These are phyloP conservation scores for Rutidosis leptorrhynchoides DNA, from an alignment of 129 eudicot species.

Conservation along the genomic window DNA sequence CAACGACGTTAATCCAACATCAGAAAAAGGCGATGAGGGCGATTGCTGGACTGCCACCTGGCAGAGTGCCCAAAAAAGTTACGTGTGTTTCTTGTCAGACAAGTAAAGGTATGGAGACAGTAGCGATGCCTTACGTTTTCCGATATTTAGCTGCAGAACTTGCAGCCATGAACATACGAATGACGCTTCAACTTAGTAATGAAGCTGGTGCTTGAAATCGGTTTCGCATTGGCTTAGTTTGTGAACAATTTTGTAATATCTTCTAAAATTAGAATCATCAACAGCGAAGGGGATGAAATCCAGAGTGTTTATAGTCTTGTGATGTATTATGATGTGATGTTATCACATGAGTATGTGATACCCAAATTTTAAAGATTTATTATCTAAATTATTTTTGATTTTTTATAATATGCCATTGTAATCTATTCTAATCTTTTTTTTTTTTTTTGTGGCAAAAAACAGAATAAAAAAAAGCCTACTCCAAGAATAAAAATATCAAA, in stretches of 20 bases:
- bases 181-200: conserved; percentile 66
- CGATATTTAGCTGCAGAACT: conserved; percentile 86
- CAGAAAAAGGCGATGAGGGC: conserved; percentile 41
- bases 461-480: no score
- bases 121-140: conserved; percentile 94
- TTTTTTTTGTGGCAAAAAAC: no score
- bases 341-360: neutral
- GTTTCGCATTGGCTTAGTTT: neutral
- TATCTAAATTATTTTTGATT: no score
- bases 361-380: neutral
- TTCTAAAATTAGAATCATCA: neutral
- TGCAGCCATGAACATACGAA: conserved; percentile 82
- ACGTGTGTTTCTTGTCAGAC: conserved; percentile 68
- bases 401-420: no score
- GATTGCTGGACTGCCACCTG: conserved; percentile 65
- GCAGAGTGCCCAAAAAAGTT: conserved; percentile 65
- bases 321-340: conserved; percentile 8
- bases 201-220: conserved; percentile 46
- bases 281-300: neutral
- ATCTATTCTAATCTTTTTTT: no score
- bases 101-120: conserved; percentile 90
- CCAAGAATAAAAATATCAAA: no score
- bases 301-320: conserved; percentile 24
- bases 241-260: neutral
- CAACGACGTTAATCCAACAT: conserved; percentile 54